Base-by-base conservation (phyloP, 2,329 filamentous ascomycete genomes). In the Fusarium coicis region DNA sequence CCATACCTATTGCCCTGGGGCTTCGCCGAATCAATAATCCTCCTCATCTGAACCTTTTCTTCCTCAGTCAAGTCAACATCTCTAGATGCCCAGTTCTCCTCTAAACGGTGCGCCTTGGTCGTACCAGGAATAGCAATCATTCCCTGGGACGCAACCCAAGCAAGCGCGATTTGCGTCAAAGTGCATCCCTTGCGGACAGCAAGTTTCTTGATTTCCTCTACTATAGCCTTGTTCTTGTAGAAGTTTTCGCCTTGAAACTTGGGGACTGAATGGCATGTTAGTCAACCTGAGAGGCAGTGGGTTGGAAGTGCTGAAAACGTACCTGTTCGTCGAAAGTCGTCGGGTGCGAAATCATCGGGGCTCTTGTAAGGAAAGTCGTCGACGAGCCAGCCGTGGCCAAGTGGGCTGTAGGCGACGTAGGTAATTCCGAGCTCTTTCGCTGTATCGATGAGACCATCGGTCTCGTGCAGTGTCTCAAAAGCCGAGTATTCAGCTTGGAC, bases 101-200 rank as follows among this genome's bases (percentile, higher is more conserved):
- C 63, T 12, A 66, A 4, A 3, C 63, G 63, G 1, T 18, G 28
- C 5, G 61, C 26, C 37, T 58, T 66, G 5, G 63, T 66, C 4
- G 63, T 66, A 4, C 63, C 63, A 5, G 63, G 63, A 9, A 66
- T 65, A 32, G 61, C 50, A 15, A 66, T 66, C 16, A 66, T 57
- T 43, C 43, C 63, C 12, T 66, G 63, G 0, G 50, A 32, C 1
- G 61, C 30, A 10, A 66, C 63, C 63, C 63, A 66, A 4, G 63
- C 63, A 11, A 66, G 50, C 4, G 63, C 49, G 15, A 66, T 66
- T 2, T 66, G 63, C 1, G 63, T 39, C 40, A 66, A 23, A 0
- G 43, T 50, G 9, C 34, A 43, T 7, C 61, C 49, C 14, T 66
- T 66, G 3, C 43, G 43, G 0, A 23, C 32, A 6, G 63, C 37